Evolutionary conservation across 768 basidiomycete genomes (phyloP).

Genomic region (Russula compacta): DNA sequence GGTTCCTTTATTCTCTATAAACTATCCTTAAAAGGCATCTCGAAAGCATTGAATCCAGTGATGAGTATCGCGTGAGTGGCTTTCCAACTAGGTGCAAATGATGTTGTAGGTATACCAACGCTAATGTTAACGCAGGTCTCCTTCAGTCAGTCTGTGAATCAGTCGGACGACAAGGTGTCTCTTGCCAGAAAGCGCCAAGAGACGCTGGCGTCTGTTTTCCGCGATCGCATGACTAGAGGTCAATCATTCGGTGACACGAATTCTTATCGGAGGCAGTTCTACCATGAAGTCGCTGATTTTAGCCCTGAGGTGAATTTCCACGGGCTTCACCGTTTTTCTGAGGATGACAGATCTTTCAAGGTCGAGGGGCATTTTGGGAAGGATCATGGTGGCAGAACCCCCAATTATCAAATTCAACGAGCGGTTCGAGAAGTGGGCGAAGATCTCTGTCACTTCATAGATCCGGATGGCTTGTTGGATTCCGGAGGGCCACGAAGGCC

Average conservation of each 20-base stretch:
- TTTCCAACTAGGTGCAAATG: no score
- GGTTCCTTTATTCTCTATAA: no score
- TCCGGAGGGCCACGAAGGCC: not conserved
- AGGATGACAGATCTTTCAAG: not conserved
- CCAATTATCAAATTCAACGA: no score
- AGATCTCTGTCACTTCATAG: not conserved
- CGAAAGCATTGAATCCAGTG: no score
- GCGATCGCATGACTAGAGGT: not conserved
- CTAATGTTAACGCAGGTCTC: no score
- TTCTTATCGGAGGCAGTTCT: not conserved
- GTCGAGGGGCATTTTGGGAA: not conserved
- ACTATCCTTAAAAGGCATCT: no score
- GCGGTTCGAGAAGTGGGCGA: not conserved
- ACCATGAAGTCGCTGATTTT: not conserved
- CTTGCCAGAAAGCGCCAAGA: not conserved
- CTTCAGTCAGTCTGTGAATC: no score
- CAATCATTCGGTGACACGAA: not conserved
- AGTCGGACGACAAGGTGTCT: no score
- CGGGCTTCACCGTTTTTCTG: not conserved
- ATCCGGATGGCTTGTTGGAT: not conserved
- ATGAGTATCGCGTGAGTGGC: no score
- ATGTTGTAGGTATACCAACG: no score
- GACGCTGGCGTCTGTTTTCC: not conserved
- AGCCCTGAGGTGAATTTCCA: not conserved
- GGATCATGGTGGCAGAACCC: no score